Percentiles rank a stretch among this genome's conserved stretches.
Conservation (phyloP, 805 yeast genomes). For the Yarrowia porcina region DNA sequence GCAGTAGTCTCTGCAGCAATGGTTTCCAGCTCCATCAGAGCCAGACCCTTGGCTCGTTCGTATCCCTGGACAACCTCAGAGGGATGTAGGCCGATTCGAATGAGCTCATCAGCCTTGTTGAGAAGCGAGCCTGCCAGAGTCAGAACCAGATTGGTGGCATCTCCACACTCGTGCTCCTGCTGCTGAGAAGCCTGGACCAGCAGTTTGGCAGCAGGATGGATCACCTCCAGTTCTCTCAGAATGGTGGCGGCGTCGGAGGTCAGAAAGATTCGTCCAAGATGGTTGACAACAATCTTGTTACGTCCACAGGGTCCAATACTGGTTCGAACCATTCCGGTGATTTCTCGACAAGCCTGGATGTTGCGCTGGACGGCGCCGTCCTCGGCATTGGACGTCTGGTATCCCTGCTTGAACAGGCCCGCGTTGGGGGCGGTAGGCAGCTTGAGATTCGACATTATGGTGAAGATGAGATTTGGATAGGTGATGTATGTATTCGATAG, state of each 20-base stretch:
- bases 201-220: constrained; percentile 95
- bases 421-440: constrained; percentile 91
- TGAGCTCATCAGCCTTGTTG: constrained; percentile 78
- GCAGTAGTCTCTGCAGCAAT: constrained; percentile 31
- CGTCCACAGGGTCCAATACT: constrained; percentile 98
- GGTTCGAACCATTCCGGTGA: constrained; percentile 84
- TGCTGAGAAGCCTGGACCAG: constrained; percentile 95
- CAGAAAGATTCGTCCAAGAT: constrained; percentile 77
- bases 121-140: constrained; percentile 90
- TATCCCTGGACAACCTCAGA: constrained; percentile 93
- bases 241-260: constrained; percentile 99
- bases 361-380: constrained; percentile 95
- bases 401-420: constrained; percentile 94
- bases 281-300: constrained; percentile 90
- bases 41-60: constrained; percentile 77
- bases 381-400: constrained; percentile 76
- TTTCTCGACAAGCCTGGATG: constrained; percentile 91
- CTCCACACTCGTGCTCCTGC: constrained; percentile 97
- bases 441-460: constrained; percentile 45
- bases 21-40: constrained; percentile 60
- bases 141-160: constrained; percentile 87
- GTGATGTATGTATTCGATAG: not conserved
- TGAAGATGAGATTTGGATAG: constrained; percentile 55
- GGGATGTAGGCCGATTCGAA: constrained; percentile 81
- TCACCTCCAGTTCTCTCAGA: constrained; percentile 86